Conservation (phyloP, 1,284 basidiomycete species). For the Amylostereum areolatum region DNA sequence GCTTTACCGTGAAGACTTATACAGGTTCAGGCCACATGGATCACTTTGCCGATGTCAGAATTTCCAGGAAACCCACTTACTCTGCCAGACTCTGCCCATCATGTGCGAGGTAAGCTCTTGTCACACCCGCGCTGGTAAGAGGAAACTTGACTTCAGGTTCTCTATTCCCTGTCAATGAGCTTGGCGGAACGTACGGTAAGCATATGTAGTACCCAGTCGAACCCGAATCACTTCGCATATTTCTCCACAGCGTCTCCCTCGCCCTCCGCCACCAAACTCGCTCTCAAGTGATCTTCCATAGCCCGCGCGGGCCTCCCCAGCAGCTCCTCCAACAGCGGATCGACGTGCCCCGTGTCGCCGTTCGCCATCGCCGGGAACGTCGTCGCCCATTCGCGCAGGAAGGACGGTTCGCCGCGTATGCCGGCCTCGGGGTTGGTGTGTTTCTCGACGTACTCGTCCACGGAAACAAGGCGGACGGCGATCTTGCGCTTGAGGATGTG, state of each 20-base stretch:
- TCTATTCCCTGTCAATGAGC: too few species aligned
- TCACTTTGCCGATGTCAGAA: too few species aligned
- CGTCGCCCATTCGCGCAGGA: slow-evolving; percentile 25
- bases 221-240: slow-evolving; percentile 1
- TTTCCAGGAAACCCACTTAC: too few species aligned
- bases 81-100: too few species aligned
- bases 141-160: too few species aligned
- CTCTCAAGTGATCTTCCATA: slow-evolving; percentile 19
- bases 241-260: not conserved
- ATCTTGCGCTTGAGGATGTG: slow-evolving; percentile 15
- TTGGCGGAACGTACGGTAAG: too few species aligned
- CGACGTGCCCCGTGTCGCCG: slow-evolving; percentile 23
- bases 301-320: slow-evolving; percentile 21
- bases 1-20: too few species aligned
- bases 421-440: slow-evolving; percentile 12
- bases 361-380: slow-evolving; percentile 21
- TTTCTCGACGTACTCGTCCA: slow-evolving; percentile 21
- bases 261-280: slow-evolving; percentile 9
- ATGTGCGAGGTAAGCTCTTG: too few species aligned
- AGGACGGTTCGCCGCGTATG: slow-evolving; percentile 18
- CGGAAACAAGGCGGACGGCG: slow-evolving; percentile 16
- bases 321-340: slow-evolving; percentile 20
- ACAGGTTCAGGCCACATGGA: too few species aligned
- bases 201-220: too few species aligned
- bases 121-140: too few species aligned